These are phyloP conservation scores for Barbatosphaeria neglecta DNA, from an alignment of 495 filamentous ascomycete species.

Conservation along the genomic window DNA sequence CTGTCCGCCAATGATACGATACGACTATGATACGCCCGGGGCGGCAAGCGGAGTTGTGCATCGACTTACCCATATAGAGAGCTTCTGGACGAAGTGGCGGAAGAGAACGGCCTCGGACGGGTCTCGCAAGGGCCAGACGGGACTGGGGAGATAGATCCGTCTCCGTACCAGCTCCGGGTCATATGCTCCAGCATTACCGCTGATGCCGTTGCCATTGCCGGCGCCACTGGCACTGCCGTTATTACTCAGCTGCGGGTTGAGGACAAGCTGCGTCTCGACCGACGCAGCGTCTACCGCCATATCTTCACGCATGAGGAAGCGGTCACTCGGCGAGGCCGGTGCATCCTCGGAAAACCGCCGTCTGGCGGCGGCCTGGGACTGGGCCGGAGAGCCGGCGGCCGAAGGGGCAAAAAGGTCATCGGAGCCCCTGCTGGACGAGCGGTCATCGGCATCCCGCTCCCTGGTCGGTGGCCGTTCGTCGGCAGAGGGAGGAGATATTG, in stretches of 20 bases:
- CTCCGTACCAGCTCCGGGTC: background rate
- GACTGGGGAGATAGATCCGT: constrained; percentile 8
- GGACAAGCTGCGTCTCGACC: background rate
- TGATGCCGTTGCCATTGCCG: background rate
- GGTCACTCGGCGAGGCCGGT: constrained; percentile 7
- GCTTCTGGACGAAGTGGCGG: constrained; percentile 34
- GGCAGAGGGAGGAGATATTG: background rate
- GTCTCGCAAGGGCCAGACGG: constrained; percentile 25
- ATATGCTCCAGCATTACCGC: background rate
- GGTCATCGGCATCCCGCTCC: background rate
- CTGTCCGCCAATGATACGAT: background rate
- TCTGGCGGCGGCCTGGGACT: background rate
- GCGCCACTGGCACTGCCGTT: background rate
- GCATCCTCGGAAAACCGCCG: background rate
- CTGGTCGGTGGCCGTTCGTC: too few relatives aligned
- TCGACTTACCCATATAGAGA: constrained; percentile 39
- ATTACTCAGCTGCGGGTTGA: background rate
- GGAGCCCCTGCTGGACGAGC: background rate
- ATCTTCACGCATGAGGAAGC: constrained; percentile 3
- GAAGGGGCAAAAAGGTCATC: background rate
- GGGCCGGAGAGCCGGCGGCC: background rate
- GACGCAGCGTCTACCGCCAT: background rate
- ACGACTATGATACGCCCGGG: background rate
- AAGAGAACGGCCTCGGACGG: constrained; percentile 29
- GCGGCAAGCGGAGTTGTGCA: background rate